Base-by-base conservation (phyloP, 2,329 filamentous ascomycete species). In the Ophiocordyceps robertsii region DNA sequence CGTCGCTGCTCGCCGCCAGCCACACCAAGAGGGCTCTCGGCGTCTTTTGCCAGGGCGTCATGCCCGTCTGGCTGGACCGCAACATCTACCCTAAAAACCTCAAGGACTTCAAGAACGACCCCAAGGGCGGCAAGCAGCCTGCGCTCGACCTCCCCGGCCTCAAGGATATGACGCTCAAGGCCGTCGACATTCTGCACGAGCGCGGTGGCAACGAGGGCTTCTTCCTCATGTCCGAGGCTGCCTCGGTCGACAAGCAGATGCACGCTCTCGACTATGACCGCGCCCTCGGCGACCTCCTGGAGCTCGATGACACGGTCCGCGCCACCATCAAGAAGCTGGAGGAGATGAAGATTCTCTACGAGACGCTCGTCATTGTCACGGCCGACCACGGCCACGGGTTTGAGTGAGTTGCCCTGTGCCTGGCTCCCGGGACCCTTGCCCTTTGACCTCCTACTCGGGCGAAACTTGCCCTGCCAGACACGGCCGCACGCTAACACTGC, bases 301-400 rank as follows among this genome's bases (percentile, higher is more conserved):
- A 93, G 65, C 73, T 93, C 30, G 85, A 93, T 56, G 84, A 93
- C 62, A 88, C 86, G 5, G 67, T 93, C 51, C 78, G 78, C 41
- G 83, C 83, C 16, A 87, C 84, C 3, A 70, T 90, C 42, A 70
- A 70, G 38, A 80, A 84, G 56, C 78, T 93, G 37, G 69, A 76
- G 53, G 64, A 71, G 29, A 67, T 86, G 7, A 73, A 73, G 44
- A 71, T 77, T 43, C 71, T 88, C 29, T 75, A 90, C 10, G 76
- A 88, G 47, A 93, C 86, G 1, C 74, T 90, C 4, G 70, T 93
- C 49, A 58, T 93, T 40, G 83, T 92, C 39, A 87, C 85, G 3
- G 82, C 85, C n/a, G 85, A 93, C 56, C 86, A 92, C 68, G 86
- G 86, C 36, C 86, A 93, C 64, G 86, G 86, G 43, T 93, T 93